phyloP scores from a whole-genome alignment of 768 basidiomycete genomes.

The Wakefieldia striispora region DNA sequence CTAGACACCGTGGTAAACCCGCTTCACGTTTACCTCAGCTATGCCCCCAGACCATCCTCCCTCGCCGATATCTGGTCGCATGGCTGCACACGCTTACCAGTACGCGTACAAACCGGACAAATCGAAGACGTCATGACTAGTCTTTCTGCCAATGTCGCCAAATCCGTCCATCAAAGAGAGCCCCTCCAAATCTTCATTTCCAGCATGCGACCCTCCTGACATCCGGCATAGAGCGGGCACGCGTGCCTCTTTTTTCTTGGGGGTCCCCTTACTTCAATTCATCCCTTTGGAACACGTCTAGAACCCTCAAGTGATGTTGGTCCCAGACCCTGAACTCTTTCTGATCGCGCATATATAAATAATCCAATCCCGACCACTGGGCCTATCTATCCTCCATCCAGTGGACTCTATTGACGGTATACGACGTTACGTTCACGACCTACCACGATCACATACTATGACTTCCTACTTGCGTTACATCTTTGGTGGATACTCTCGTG shows the following conservation, averaged over 20 bases:
- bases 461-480: conserved; percentile 50
- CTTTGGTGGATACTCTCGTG: conserved; percentile 37
- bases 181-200: too few species aligned
- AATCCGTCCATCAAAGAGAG: too few species aligned
- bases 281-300: conserved; percentile 20
- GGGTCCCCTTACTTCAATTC: conserved; percentile 34
- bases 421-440: conserved; percentile 9
- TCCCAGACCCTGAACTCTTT: conserved; percentile 24
- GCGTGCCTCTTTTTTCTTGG: conserved; percentile 28
- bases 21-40: conserved; percentile 31
- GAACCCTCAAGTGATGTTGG: conserved; percentile 16
- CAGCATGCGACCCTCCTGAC: too few species aligned
- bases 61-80: conserved; percentile 5
- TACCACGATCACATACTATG: conserved; percentile 32
- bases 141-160: conserved; percentile 6
- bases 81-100: conserved; percentile 17
- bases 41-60: conserved; percentile 12
- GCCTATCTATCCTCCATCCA: conserved; percentile 10
- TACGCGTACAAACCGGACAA: conserved; percentile 27
- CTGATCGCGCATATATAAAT: conserved; percentile 27
- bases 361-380: not conserved
- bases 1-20: conserved; percentile 3
- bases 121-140: conserved; percentile 33
- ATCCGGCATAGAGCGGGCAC: too few species aligned
- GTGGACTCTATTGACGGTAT: conserved; percentile 10